Conservation (phyloP, 495 filamentous ascomycete genomes). For the Podospora australis region DNA sequence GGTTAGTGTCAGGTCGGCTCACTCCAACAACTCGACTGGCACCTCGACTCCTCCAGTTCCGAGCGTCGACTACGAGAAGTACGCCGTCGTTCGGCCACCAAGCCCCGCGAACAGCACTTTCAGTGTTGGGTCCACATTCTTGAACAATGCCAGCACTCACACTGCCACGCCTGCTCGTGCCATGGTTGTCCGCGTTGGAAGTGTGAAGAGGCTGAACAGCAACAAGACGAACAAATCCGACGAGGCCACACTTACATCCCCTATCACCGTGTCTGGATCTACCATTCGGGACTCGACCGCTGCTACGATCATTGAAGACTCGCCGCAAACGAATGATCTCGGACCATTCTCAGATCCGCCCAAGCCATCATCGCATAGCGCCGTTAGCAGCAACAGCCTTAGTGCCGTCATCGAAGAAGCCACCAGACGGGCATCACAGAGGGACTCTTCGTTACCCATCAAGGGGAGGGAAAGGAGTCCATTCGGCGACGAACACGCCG, state of each 20-base stretch:
- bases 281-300: constrained; percentile 27
- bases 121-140: constrained; percentile 58
- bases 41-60: constrained; percentile 49
- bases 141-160: constrained; percentile 51
- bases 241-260: constrained; percentile 23
- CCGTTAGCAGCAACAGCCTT: constrained; percentile 42
- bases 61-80: constrained; percentile 47
- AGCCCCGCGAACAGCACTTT: constrained; percentile 45
- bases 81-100: constrained; percentile 40
- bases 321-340: constrained; percentile 26
- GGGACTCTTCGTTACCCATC: constrained; percentile 21
- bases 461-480: constrained; percentile 40
- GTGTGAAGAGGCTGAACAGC: constrained; percentile 39
- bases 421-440: constrained; percentile 34
- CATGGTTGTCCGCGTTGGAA: constrained; percentile 48
- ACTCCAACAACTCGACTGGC: constrained; percentile 38
- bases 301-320: constrained; percentile 2
- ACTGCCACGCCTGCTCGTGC: constrained; percentile 48
- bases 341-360: constrained; percentile 57
- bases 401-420: constrained; percentile 50
- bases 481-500: constrained; percentile 51
- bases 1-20: constrained; percentile 73
- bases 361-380: constrained; percentile 29
- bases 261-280: constrained; percentile 14
- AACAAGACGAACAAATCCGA: constrained; percentile 10